Base-by-base conservation (phyloP, 2,329 filamentous ascomycete species). In the Colletotrichum sp. region DNA sequence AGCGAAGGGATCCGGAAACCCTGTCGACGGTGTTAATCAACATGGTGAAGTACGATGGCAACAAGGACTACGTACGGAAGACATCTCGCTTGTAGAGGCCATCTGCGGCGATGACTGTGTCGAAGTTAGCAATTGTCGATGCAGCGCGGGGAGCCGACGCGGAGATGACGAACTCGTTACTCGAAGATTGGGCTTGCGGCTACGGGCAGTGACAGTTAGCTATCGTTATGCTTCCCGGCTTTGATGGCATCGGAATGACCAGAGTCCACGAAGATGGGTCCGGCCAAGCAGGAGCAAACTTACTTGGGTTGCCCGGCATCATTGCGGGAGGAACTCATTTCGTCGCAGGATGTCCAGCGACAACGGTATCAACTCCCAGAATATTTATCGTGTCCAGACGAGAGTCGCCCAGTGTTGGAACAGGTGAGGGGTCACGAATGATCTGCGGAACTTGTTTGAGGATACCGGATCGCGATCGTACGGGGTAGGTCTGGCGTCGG, bases 61-160 rank as follows among this genome's bases (percentile, higher is more conserved):
- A 32, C 18, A 1, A 34, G 59, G 39, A 21, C 12, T 49, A 92
- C 95, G 82, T 94, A 99, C 97, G 92, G 87, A 99, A 99, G 77
- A 99, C 96, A 95, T 99, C 97, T 87, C 97, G 93, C 90, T 99
- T 99, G 90, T 98, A 99, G 79, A 99, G 90, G 77, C 97, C 97
- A 90, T 99, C 97, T 81, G 97, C 97, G 81, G 97, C 97, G 89
- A 99, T 98, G 88, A 99, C 97, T 99, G 85, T 80, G 81, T 77
- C 78, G 65, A 78, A 75, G 83, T 90, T 81, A 89, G 86, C 80
- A 83, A 77, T 67, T 24, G 76, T 73, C 49, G 59, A 55, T 49
- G 66, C n/a, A 39, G 68, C 55, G 24, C 26, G 77, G 72, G 73
- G 76, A 71, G 71, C 71, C 76, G 76, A 66, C 73, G 77, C 77